Percentiles rank a stretch among this genome's conserved stretches.
phyloP scores from a whole-genome alignment of 176 grass and related monocot species.

The Urochloa ruziziensis region DNA sequence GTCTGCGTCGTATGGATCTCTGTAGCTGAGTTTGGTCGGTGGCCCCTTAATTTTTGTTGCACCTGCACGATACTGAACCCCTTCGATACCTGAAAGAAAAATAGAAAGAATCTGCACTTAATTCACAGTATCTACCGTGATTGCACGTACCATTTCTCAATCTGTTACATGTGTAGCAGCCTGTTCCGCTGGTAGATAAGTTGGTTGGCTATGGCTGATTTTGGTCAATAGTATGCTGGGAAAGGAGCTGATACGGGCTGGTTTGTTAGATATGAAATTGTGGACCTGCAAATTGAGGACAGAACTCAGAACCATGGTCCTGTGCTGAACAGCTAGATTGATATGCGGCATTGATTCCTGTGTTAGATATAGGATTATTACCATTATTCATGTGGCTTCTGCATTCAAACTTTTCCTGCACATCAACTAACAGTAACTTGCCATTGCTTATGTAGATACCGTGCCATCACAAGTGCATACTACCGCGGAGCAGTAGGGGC shows the following conservation, averaged over 20 bases:
- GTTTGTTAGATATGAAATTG: not conserved
- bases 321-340: constrained; percentile 1
- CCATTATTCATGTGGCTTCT: not conserved
- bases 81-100: not conserved
- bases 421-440: not conserved
- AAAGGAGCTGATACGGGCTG: not conserved
- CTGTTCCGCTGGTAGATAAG: too few relatives aligned
- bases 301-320: not conserved
- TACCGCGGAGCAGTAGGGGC: constrained; percentile 65
- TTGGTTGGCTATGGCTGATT: too few relatives aligned
- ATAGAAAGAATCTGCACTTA: not conserved
- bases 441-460: constrained; percentile 34
- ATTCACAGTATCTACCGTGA: not conserved
- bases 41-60: not conserved
- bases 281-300: not conserved
- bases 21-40: not conserved
- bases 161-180: not conserved
- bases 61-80: not conserved
- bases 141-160: not conserved
- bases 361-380: not conserved
- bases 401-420: not conserved
- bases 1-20: constrained; percentile 28
- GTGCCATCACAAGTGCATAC: constrained; percentile 70
- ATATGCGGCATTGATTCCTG: not conserved
- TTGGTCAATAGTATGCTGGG: too few relatives aligned